Conservation (phyloP, 2,329 filamentous ascomycete species). For the Pseudocercospora fuligena region DNA sequence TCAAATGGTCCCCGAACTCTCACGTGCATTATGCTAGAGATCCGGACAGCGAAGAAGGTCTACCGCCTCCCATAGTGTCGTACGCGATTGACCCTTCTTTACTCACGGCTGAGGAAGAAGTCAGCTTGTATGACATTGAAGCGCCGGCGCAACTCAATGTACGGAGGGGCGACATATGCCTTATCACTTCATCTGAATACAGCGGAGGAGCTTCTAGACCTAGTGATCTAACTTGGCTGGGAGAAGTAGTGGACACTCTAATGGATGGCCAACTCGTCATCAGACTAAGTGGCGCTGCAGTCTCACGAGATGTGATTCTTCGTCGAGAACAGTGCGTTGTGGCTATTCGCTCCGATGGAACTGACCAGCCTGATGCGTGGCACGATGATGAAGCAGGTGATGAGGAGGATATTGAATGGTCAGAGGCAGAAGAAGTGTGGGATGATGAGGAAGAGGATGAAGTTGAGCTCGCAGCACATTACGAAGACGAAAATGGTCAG, state of each 20-base stretch:
- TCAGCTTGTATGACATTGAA: constrained; percentile 64
- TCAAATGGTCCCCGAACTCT: constrained; percentile 60
- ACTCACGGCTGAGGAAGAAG: constrained; percentile 48
- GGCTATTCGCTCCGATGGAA: constrained; percentile 48
- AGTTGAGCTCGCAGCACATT: constrained; percentile 32
- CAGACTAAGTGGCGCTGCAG: constrained; percentile 56
- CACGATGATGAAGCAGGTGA: constrained; percentile 46
- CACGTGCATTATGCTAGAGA: constrained; percentile 62
- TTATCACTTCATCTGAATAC: constrained; percentile 41
- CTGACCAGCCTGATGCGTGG: constrained; percentile 31
- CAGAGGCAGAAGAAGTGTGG: constrained; percentile 39
- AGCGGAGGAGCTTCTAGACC: constrained; percentile 10
- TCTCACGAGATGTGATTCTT: constrained; percentile 57
- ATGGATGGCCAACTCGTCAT: constrained; percentile 59
- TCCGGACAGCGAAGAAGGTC: constrained; percentile 48
- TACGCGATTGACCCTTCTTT: constrained; percentile 26
- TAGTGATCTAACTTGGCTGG: constrained; percentile 56
- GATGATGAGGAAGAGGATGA: constrained; percentile 39
- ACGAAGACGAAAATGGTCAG: constrained; percentile 52
- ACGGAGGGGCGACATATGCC: constrained; percentile 58
- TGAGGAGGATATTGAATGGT: constrained; percentile 29
- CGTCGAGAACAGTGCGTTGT: constrained; percentile 55
- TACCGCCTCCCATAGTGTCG: constrained; percentile 34
- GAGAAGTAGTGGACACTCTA: constrained; percentile 60
- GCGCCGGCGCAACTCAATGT: constrained; percentile 55